Evolutionary conservation across 768 basidiomycete genomes (phyloP).

Genomic region (Mycena amicta): DNA sequence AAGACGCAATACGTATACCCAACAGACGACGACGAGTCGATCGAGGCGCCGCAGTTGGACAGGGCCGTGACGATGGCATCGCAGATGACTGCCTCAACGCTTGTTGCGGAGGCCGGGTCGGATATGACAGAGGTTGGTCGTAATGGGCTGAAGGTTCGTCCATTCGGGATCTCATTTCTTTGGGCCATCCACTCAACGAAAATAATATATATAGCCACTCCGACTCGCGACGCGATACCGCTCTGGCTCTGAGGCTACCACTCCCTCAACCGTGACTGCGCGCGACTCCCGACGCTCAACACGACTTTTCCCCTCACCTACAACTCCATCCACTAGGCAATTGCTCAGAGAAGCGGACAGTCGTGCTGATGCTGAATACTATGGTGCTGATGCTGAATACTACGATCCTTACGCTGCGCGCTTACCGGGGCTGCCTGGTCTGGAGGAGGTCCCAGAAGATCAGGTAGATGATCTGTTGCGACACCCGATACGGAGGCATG

Average conservation of each 20-base stretch:
- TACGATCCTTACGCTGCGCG: slow-evolving; percentile 14
- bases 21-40: slow-evolving; percentile 5
- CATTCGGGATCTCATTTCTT: not conserved
- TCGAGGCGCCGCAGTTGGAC: slow-evolving; percentile 11
- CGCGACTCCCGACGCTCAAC: not conserved
- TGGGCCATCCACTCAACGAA: not conserved
- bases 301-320: slow-evolving; percentile 7
- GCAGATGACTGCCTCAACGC: slow-evolving; percentile 23
- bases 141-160: slow-evolving; percentile 11
- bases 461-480: slow-evolving; percentile 14
- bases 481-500: slow-evolving; percentile 18
- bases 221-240: slow-evolving; percentile 14
- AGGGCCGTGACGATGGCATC: slow-evolving; percentile 22
- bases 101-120: slow-evolving; percentile 28
- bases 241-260: not conserved
- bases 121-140: not conserved
- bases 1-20: not conserved
- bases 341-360: slow-evolving; percentile 7
- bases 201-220: slow-evolving; percentile 3
- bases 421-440: not conserved
- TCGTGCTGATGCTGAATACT: no score
- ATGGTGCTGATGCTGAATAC: no score
- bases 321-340: slow-evolving; percentile 3
- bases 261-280: not conserved
- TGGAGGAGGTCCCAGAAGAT: slow-evolving; percentile 11